phyloP scores from a whole-genome alignment of 768 basidiomycete genomes.

The Suillus bovinus region DNA sequence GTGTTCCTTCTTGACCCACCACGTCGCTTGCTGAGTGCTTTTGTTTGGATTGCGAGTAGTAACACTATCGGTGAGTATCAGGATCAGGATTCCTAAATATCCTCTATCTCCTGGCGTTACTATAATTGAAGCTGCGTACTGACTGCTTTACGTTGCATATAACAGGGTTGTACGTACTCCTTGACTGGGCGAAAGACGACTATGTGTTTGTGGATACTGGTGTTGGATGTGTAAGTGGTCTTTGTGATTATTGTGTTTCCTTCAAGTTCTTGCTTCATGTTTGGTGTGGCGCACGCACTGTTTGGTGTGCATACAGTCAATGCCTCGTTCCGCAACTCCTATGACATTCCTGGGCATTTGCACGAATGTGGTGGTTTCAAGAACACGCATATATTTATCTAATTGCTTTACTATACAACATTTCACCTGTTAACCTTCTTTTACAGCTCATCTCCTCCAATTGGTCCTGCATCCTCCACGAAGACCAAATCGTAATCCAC shows the following conservation, averaged over 20 bases:
- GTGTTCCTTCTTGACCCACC: slow-evolving; percentile 72
- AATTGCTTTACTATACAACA: neutral
- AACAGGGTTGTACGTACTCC: slow-evolving; percentile 61
- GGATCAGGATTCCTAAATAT: neutral
- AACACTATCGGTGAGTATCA: slow-evolving; percentile 33
- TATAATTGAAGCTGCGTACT: neutral
- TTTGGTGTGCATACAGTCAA: neutral
- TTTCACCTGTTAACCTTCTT: slow-evolving; percentile 6
- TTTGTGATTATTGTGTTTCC: slow-evolving; percentile 4
- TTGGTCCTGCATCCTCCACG: slow-evolving; percentile 74
- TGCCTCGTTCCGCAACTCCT: neutral
- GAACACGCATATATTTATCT: neutral
- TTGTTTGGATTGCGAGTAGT: slow-evolving; percentile 60
- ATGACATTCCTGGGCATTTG: neutral
- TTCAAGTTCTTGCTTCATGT: neutral
- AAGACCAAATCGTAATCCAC: slow-evolving; percentile 70
- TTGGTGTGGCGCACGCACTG: neutral
- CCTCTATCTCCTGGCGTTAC: neutral
- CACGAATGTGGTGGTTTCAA: neutral
- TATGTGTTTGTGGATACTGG: slow-evolving; percentile 76
- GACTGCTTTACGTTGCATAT: slow-evolving; percentile 24
- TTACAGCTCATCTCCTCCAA: slow-evolving; percentile 64
- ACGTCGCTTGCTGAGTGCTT: slow-evolving; percentile 60
- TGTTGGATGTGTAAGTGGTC: slow-evolving; percentile 63
- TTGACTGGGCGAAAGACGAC: slow-evolving; percentile 64